Evolutionary conservation across 257 asterid species (phyloP).

Genomic region (Schizonepeta tenuifolia): DNA sequence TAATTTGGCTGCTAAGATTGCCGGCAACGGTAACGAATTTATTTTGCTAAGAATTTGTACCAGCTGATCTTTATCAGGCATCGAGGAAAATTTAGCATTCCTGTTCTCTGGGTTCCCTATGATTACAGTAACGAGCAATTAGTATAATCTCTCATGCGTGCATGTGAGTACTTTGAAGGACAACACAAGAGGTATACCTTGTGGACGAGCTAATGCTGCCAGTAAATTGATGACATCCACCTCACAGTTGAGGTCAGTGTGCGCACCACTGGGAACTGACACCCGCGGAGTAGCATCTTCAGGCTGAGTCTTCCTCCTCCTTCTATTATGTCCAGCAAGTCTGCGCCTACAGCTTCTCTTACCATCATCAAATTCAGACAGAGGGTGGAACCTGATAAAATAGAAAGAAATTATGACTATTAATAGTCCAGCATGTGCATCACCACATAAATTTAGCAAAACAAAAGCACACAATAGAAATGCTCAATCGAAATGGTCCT

Average conservation of each 20-base stretch:
- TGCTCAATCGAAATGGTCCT: not conserved
- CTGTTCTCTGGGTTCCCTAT: slow-evolving; percentile 58
- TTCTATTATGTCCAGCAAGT: slow-evolving; percentile 88
- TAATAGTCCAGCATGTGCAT: slow-evolving; percentile 10
- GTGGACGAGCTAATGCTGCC: slow-evolving; percentile 57
- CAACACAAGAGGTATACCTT: slow-evolving; percentile 47
- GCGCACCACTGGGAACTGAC: slow-evolving; percentile 43
- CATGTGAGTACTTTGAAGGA: not conserved
- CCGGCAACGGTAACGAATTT: slow-evolving; percentile 68
- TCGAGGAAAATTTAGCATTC: slow-evolving; percentile 39
- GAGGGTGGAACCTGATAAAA: slow-evolving; percentile 79
- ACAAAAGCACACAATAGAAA: not conserved
- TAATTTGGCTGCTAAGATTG: slow-evolving; percentile 50
- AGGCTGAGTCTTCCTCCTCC: slow-evolving; percentile 91
- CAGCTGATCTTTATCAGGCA: slow-evolving; percentile 71
- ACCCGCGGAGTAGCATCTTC: slow-evolving; percentile 54
- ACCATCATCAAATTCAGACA: slow-evolving; percentile 89
- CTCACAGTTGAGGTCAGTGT: slow-evolving; percentile 43
- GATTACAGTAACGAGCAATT: slow-evolving; percentile 20
- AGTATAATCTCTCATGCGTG: not conserved
- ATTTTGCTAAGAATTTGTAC: slow-evolving; percentile 69
- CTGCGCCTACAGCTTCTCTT: slow-evolving; percentile 95
- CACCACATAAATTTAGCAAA: slow-evolving; percentile 1
- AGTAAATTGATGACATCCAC: slow-evolving; percentile 64
- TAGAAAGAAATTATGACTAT: not conserved